A percentile compares a stretch with the other conserved stretches of the same genome.
Evolutionary conservation across 2,329 filamentous ascomycete genomes (phyloP).

Genomic region (Tolypocladium tropicale): DNA sequence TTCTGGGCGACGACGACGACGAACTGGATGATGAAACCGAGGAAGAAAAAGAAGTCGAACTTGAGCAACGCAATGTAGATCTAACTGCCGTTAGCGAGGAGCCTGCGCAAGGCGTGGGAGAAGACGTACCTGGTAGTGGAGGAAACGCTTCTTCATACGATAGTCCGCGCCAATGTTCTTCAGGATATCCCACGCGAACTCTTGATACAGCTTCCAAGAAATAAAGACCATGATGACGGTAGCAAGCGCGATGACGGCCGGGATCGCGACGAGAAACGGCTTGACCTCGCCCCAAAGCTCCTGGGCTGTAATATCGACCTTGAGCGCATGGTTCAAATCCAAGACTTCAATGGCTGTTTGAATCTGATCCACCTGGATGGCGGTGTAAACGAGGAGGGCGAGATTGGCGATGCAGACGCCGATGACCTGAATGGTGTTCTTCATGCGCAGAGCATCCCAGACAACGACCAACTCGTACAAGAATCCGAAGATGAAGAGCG

Average conservation of each 20-base stretch:
- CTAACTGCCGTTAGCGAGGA: slow-evolving; percentile 33
- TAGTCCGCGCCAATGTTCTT: slow-evolving; percentile 98
- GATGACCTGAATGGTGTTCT: slow-evolving; percentile 98
- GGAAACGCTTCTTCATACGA: slow-evolving; percentile 90
- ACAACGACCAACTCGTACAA: slow-evolving; percentile 83
- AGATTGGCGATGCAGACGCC: slow-evolving; percentile 89
- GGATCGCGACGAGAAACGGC: slow-evolving; percentile 76
- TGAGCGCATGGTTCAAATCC: slow-evolving; percentile 31
- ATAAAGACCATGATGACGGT: slow-evolving; percentile 65
- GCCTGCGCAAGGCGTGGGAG: not conserved
- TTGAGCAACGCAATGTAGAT: slow-evolving; percentile 97
- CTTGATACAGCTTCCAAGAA: slow-evolving; percentile 93
- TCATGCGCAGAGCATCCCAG: slow-evolving; percentile 86
- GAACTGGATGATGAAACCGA: slow-evolving; percentile 97
- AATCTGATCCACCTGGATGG: slow-evolving; percentile 89
- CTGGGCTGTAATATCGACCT: slow-evolving; percentile 13
- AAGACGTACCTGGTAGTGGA: slow-evolving; percentile 77
- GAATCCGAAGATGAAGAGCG: slow-evolving; percentile 95
- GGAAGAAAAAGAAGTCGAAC: slow-evolving; percentile 99
- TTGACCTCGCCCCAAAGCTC: slow-evolving; percentile 60
- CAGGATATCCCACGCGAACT: slow-evolving; percentile 98
- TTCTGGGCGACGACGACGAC: slow-evolving; percentile 74
- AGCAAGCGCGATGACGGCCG: slow-evolving; percentile 67
- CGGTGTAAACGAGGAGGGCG: slow-evolving; percentile 83
- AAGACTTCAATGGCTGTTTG: slow-evolving; percentile 57